Evolutionary conservation across 371 early-diverging fungal genomes (phyloP).

Genomic region (Mucor ambiguus): DNA sequence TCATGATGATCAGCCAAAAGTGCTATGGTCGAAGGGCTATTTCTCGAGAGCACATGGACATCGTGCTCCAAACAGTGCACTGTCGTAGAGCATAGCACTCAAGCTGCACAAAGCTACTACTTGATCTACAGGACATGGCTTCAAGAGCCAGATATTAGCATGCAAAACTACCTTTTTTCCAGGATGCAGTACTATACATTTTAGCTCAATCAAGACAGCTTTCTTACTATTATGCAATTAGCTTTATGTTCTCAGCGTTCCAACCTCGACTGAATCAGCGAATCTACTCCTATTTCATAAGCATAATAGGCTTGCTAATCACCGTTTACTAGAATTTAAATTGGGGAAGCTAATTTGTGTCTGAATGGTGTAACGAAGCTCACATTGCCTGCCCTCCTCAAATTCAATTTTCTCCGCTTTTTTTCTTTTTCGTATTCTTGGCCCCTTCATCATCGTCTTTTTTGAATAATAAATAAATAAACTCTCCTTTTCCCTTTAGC

Average conservation of each 20-base stretch:
- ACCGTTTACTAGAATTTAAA: neutral
- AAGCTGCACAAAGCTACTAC: neutral
- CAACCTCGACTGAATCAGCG: neutral
- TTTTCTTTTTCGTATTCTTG: conserved; percentile 9
- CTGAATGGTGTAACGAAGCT: conserved; percentile 4
- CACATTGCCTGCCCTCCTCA: conserved; percentile 4
- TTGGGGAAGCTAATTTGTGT: conserved; percentile 4
- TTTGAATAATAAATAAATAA: neutral
- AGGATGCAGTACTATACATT: neutral
- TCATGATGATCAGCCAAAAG: neutral
- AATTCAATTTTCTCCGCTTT: conserved; percentile 13
- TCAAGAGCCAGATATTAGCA: neutral
- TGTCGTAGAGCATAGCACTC: neutral
- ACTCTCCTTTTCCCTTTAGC: conserved; percentile 6
- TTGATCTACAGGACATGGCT: neutral
- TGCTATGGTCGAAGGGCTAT: neutral
- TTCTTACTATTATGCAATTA: neutral
- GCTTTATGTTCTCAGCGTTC: neutral
- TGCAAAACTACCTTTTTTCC: neutral
- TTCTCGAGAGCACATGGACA: neutral
- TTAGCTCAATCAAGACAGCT: neutral
- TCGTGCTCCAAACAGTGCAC: neutral
- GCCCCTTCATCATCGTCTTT: conserved; percentile 2
- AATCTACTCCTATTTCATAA: neutral
- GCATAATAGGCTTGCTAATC: neutral